These are phyloP conservation scores for Rhizopus microsporus DNA, from an alignment of 371 early-diverging fungal genomes.

Conservation along the genomic window DNA sequence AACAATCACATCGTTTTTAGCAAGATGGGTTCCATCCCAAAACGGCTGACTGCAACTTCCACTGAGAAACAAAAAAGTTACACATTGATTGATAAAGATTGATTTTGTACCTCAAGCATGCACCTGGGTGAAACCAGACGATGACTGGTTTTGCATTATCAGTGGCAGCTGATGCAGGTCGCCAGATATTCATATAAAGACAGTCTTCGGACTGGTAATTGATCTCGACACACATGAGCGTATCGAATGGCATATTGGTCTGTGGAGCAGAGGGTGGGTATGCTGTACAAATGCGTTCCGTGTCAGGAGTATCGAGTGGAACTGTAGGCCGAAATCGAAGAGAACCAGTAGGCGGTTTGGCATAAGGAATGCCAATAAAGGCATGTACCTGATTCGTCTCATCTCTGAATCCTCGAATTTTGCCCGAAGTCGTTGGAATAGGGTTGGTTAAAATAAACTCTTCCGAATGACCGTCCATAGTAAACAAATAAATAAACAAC, in stretches of 20 bases:
- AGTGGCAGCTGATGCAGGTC: conserved; percentile 19
- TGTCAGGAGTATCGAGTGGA: conserved; percentile 15
- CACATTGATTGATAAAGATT: background rate
- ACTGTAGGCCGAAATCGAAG: conserved; percentile 38
- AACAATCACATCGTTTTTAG: conserved; percentile 33
- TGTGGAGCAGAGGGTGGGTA: conserved; percentile 36
- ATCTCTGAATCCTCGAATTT: conserved; percentile 31
- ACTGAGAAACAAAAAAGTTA: conserved; percentile 11
- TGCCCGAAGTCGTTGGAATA: conserved; percentile 27
- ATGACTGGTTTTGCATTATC: conserved; percentile 32
- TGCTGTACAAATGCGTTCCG: conserved; percentile 18
- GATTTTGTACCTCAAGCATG: conserved; percentile 27
- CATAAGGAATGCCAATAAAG: conserved; percentile 43
- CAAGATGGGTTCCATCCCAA: conserved; percentile 41
- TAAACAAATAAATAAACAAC: background rate
- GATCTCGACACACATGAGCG: conserved; percentile 39
- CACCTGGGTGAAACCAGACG: conserved; percentile 42
- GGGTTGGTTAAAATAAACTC: conserved; percentile 14
- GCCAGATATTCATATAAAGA: conserved; percentile 38
- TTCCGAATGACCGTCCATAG: background rate
- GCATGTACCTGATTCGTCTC: conserved; percentile 24
- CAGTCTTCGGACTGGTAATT: conserved; percentile 41
- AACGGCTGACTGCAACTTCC: conserved; percentile 37
- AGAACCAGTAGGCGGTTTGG: conserved; percentile 29
- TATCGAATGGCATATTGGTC: conserved; percentile 40